Conservation (phyloP, 495 filamentous ascomycete genomes). For the Annulohypoxylon nitens region DNA sequence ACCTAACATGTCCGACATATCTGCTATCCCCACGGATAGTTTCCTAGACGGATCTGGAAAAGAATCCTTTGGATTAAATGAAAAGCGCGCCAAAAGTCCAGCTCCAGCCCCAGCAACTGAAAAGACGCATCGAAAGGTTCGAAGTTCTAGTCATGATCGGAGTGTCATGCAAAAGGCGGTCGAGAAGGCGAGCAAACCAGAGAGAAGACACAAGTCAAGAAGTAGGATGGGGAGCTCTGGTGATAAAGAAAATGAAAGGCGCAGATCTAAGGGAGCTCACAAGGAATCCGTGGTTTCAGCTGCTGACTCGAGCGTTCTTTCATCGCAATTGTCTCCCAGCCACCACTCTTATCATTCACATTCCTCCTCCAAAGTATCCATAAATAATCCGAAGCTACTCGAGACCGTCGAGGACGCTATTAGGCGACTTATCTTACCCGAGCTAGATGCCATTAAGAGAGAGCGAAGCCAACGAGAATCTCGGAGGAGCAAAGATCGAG, state of each 20-base stretch:
- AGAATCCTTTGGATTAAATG: slow-evolving; percentile 45
- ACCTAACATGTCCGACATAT: slow-evolving; percentile 81
- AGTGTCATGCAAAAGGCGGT: slow-evolving; percentile 48
- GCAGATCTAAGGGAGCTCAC: slow-evolving; percentile 71
- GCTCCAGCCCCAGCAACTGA: slow-evolving; percentile 62
- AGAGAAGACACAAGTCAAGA: slow-evolving; percentile 67
- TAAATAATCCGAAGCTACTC: slow-evolving; percentile 95
- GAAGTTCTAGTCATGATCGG: slow-evolving; percentile 57
- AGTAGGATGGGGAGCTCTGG: slow-evolving; percentile 72
- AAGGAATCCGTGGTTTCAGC: slow-evolving; percentile 72
- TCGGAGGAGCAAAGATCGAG: slow-evolving; percentile 61
- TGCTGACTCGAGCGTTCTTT: slow-evolving; percentile 80
- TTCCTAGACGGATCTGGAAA: slow-evolving; percentile 79
- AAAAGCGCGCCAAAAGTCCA: slow-evolving; percentile 56
- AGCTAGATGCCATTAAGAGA: slow-evolving; percentile 89
- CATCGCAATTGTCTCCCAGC: slow-evolving; percentile 77
- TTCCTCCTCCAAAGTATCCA: slow-evolving; percentile 83
- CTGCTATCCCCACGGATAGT: slow-evolving; percentile 89
- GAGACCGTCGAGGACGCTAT: slow-evolving; percentile 98
- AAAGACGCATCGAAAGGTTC: slow-evolving; percentile 59
- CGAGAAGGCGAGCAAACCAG: slow-evolving; percentile 54
- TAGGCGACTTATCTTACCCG: slow-evolving; percentile 88
- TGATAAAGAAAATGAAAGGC: slow-evolving; percentile 72
- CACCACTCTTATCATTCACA: slow-evolving; percentile 79
- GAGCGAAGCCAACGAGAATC: slow-evolving; percentile 77